phyloP scores from a whole-genome alignment of 75 land plant genomes.

The Ceratopteris richardii region DNA sequence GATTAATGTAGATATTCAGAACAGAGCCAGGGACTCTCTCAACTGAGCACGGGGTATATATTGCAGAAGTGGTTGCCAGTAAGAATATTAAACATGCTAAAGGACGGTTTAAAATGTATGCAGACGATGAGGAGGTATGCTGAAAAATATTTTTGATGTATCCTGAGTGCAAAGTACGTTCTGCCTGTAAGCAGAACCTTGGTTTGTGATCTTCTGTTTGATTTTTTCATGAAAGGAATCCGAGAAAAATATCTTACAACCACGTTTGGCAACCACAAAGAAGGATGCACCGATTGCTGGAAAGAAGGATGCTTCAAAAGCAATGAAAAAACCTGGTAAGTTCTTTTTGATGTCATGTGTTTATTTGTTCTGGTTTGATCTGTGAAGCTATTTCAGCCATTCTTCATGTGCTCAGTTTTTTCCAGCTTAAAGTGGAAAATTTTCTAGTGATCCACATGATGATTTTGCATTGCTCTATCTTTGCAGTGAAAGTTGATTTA shows the following conservation, averaged over 20 bases:
- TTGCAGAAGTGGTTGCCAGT: slow-evolving; percentile 70
- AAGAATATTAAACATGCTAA: slow-evolving; percentile 58
- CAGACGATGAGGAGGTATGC: slow-evolving; percentile 31
- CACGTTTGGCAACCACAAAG: slow-evolving; percentile 27
- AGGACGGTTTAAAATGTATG: slow-evolving; percentile 59
- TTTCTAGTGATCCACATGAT: no score
- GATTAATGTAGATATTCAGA: slow-evolving; percentile 55
- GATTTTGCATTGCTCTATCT: no score
- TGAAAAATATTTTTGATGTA: slow-evolving; percentile 11
- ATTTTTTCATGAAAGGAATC: slow-evolving; percentile 28
- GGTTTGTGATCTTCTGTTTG: no score
- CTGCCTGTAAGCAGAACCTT: no score
- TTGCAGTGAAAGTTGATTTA: no score
- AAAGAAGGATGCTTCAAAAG: slow-evolving; percentile 62
- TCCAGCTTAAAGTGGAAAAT: no score
- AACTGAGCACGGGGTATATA: slow-evolving; percentile 88
- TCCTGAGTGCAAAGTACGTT: no score
- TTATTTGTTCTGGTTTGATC: not conserved
- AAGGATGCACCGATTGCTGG: slow-evolving; percentile 32
- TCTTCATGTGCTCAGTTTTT: no score
- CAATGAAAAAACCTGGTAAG: slow-evolving; percentile 62
- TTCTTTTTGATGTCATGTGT: not conserved
- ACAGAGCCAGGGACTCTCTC: slow-evolving; percentile 87
- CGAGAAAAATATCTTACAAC: slow-evolving; percentile 20
- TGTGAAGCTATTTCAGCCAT: no score